Percentiles rank a stretch among this genome's conserved stretches.
Conservation (phyloP, 2,329 filamentous ascomycete genomes). For the Pyrenophora seminiperda region DNA sequence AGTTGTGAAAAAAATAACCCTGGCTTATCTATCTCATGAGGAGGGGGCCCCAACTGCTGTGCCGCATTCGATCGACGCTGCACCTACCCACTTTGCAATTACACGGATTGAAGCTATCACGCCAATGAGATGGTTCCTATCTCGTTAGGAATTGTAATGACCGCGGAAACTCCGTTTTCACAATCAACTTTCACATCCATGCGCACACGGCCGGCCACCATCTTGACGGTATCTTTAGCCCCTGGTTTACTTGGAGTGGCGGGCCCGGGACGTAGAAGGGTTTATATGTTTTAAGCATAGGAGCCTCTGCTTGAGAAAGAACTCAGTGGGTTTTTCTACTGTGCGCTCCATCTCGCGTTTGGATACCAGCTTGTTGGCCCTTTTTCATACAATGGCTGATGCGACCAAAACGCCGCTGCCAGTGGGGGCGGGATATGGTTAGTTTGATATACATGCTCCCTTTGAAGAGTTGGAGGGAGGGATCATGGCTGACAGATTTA, state of each 20-base stretch:
- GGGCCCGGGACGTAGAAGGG: not conserved
- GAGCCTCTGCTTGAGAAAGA: not conserved
- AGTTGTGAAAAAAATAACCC: not conserved
- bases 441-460: too few species aligned
- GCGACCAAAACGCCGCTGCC: conserved; percentile 28
- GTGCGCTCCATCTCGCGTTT: too few species aligned
- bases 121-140: conserved; percentile 5
- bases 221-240: not conserved
- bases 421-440: conserved; percentile 55
- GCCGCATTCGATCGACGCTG: conserved; percentile 5
- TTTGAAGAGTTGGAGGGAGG: not conserved
- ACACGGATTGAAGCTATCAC: conserved; percentile 3
- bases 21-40: conserved; percentile 14
- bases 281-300: conserved; percentile 1
- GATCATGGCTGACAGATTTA: conserved; percentile 1
- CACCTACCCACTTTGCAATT: conserved; percentile 1
- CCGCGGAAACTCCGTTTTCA: conserved; percentile 9
- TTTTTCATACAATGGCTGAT: conserved; percentile 26
- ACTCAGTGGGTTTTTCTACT: too few species aligned
- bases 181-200: conserved; percentile 1
- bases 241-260: conserved; percentile 13
- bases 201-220: not conserved
- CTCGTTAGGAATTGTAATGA: conserved; percentile 1
- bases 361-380: too few species aligned
- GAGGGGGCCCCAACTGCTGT: not conserved